Percentiles rank a stretch among this genome's conserved stretches.
Conservation (phyloP, 345 rosid species). For the Eucalyptus curtisii region DNA sequence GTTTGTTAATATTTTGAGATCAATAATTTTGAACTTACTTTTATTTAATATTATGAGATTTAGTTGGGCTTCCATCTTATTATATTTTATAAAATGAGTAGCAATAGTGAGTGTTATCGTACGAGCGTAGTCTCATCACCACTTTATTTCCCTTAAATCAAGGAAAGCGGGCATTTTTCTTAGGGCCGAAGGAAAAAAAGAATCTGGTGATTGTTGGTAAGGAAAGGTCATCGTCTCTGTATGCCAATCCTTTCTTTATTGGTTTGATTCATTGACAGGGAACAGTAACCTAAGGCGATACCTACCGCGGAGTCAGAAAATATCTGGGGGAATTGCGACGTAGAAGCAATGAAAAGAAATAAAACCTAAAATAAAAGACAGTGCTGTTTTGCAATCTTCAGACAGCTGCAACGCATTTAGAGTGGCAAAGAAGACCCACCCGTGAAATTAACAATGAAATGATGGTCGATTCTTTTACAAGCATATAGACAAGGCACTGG, state of each 20-base stretch:
- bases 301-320: not conserved
- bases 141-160: not conserved
- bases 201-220: not conserved
- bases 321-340: not conserved
- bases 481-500: not conserved
- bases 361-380: not conserved
- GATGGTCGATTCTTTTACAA: no score
- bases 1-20: no score
- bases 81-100: not conserved
- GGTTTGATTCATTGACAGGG: not conserved
- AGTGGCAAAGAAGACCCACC: not conserved
- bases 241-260: not conserved
- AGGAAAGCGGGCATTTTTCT: not conserved
- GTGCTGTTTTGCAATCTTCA: not conserved
- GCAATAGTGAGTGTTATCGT: not conserved
- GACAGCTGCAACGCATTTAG: not conserved
- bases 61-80: not conserved
- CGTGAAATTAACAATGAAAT: no score
- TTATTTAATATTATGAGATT: no score
- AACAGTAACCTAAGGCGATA: not conserved
- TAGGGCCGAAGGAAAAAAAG: not conserved
- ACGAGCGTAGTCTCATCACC: not conserved
- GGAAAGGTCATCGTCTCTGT: not conserved
- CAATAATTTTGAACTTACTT: not conserved
- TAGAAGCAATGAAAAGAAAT: not conserved